Base-by-base conservation (phyloP, 2,329 filamentous ascomycete species). In the Coniochaeta prunicola region DNA sequence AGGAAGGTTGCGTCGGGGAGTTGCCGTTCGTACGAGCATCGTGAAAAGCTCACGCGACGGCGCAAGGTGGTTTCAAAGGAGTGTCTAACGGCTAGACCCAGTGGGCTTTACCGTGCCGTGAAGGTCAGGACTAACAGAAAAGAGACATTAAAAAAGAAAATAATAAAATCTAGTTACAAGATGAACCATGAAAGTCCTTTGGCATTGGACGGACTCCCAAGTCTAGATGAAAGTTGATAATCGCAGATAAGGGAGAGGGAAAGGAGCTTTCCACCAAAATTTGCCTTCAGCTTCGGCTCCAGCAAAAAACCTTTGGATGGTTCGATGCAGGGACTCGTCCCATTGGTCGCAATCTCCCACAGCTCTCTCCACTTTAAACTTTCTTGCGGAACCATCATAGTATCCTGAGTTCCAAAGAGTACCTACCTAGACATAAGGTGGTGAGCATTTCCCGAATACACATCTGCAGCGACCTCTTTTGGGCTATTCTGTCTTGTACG, bases 11-110 rank as follows among this genome's bases (percentile, higher is more conserved):
- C 68, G 69, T 60, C 66, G 64, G 50, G 65, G 62, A 53, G 64
- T 58, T n/a, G 63, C 64, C 7, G 67, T 65, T 55, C 71, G 70
- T 48, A 68, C 60, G 59, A 73, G 65, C 71, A 74, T 74, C 33
- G 45, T 48, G 36, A 54, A 26, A 45, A 55, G 19, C 58, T 61
- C 62, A 61, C 61, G 60, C 59, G 59, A 65, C 36, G 10, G 33
- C 48, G 42, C 34, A 12, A 50, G n/a, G 21, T 30, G 24, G 45
- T 55, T 36, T 19, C 48, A 53, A 50, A 53, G 26, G 45, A 57
- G 40, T 58, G 58, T 55, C 3, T 50, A 50, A 50, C 13, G 12
- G 13, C 13, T 15, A 26, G 45, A 50, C 45, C 45, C 13, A 17
- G 45, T 17, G 30, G 45, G 45, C 6, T 50, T 24, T 12, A 30